These are phyloP conservation scores for Geranium brycei DNA, from an alignment of 345 rosid genomes.

Conservation along the genomic window DNA sequence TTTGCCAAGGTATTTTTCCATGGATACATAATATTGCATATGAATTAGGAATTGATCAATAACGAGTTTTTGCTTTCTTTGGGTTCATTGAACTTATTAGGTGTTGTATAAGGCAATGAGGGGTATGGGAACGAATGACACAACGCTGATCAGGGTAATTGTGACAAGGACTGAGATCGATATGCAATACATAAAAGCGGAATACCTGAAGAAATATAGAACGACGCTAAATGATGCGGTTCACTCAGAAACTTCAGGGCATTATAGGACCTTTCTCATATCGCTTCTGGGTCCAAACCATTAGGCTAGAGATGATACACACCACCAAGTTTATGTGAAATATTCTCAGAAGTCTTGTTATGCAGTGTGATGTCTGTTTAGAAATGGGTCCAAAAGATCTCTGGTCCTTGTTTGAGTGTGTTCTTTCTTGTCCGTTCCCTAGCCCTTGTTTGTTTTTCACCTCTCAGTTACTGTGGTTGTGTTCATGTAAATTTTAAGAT, in stretches of 20 bases:
- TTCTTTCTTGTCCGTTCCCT: no score
- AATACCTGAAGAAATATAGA: slow-evolving; percentile 43
- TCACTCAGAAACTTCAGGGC: slow-evolving; percentile 54
- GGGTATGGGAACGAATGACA: slow-evolving; percentile 54
- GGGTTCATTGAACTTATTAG: slow-evolving; percentile 15
- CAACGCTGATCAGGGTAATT: slow-evolving; percentile 38
- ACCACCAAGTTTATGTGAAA: no score
- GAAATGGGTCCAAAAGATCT: not conserved
- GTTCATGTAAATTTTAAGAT: no score
- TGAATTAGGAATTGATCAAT: no score
- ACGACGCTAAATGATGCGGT: slow-evolving; percentile 49
- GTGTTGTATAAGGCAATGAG: slow-evolving; percentile 46
- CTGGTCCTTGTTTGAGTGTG: no score
- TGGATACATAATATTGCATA: no score
- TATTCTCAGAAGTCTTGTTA: not conserved
- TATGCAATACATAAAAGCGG: slow-evolving; percentile 55
- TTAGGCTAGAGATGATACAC: slow-evolving; percentile 3
- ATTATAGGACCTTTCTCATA: slow-evolving; percentile 50
- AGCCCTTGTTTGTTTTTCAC: no score
- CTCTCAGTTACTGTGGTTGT: no score
- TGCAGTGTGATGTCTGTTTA: not conserved
- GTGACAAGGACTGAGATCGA: slow-evolving; percentile 64
- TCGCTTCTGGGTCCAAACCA: slow-evolving; percentile 46
- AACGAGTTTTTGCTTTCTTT: no score
- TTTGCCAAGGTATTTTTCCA: slow-evolving; percentile 37